A percentile compares a stretch with the other conserved stretches of the same genome.
Conservation (phyloP, 345 rosid genomes). For the Dimocarpus longan region DNA sequence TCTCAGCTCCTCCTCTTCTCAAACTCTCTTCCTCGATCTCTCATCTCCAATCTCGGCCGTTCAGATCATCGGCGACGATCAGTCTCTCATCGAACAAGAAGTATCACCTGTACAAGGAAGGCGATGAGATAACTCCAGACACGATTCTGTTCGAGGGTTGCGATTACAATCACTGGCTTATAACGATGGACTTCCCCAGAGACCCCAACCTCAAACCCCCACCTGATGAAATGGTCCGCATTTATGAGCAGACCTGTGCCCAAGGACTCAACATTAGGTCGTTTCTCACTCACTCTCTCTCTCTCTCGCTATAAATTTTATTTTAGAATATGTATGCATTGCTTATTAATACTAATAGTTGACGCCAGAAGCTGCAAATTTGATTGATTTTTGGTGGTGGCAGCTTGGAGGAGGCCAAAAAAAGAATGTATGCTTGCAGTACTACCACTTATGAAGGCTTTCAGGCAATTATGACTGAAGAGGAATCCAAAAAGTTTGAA, state of each 20-base stretch:
- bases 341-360: neutral
- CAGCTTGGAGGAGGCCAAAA: conserved; percentile 88
- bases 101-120: conserved; percentile 56
- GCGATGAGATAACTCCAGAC: conserved; percentile 72
- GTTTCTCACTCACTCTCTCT: neutral
- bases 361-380: conserved; percentile 8
- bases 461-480: conserved; percentile 90
- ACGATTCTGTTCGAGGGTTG: conserved; percentile 82
- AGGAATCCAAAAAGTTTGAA: conserved; percentile 74
- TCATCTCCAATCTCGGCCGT: conserved; percentile 22
- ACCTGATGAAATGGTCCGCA: conserved; percentile 76
- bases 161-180: conserved; percentile 95
- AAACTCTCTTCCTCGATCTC: conserved; percentile 5
- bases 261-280: conserved; percentile 83
- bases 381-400: conserved; percentile 23
- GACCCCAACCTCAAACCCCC: conserved; percentile 44
- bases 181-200: conserved; percentile 77
- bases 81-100: conserved; percentile 29
- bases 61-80: conserved; percentile 34
- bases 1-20: conserved; percentile 1
- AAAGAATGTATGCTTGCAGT: conserved; percentile 92
- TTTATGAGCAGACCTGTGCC: conserved; percentile 80
- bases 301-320: too few species aligned
- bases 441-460: conserved; percentile 92
- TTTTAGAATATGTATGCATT: neutral